phyloP scores from a whole-genome alignment of 163 green algal species.

The Scenedesmus sp. region DNA sequence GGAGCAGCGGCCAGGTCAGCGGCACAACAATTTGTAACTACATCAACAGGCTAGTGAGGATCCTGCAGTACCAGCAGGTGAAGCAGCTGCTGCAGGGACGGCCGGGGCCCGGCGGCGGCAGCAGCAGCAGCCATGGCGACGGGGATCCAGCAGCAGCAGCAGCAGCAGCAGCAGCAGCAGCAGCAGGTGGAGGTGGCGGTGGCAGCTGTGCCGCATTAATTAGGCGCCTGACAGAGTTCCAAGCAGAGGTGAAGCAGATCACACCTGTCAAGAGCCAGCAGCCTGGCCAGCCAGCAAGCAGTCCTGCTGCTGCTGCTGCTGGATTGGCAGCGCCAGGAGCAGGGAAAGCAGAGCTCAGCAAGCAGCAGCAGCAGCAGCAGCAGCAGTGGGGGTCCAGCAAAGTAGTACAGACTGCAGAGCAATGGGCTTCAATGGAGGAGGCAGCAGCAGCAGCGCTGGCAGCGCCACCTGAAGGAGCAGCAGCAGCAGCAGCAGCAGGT shows the following conservation, averaged over 20 bases:
- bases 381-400: neutral
- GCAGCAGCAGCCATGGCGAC: neutral
- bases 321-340: neutral
- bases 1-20: neutral
- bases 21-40: neutral
- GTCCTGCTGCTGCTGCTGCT: neutral
- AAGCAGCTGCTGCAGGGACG: neutral
- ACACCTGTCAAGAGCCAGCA: neutral
- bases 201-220: neutral
- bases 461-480: neutral
- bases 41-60: neutral
- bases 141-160: neutral
- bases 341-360: neutral
- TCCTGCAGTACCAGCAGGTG: neutral
- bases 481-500: neutral
- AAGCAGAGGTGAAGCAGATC: neutral
- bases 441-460: neutral
- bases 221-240: neutral
- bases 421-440: neutral
- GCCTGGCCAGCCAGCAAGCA: neutral
- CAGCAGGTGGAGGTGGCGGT: neutral
- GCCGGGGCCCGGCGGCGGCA: neutral
- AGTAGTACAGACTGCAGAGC: neutral
- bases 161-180: neutral
- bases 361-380: neutral